Conservation (phyloP, 306 rosid genomes). For the Prinsepia uniflora region DNA sequence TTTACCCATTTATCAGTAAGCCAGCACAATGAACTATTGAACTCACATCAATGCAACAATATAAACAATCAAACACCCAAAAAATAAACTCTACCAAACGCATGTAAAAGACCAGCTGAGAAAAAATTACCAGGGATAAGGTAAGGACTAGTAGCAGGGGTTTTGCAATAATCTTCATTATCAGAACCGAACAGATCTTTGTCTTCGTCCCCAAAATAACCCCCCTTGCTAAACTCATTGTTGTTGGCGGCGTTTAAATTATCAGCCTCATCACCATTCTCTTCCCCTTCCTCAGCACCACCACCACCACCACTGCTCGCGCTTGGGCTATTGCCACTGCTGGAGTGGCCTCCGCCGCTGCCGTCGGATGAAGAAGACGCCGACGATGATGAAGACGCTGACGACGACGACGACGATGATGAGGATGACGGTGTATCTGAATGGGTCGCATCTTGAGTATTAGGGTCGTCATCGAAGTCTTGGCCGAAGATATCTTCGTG, state of each 20-base stretch:
- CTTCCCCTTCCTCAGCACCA: constrained; percentile 48
- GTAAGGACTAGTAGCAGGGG: constrained; percentile 66
- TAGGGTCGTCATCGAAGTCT: constrained; percentile 39
- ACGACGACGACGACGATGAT: constrained; percentile 41
- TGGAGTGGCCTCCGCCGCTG: constrained; percentile 39
- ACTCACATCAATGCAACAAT: too few relatives aligned
- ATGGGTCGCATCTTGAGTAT: constrained; percentile 45
- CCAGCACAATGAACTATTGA: too few relatives aligned
- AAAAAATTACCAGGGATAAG: constrained; percentile 62
- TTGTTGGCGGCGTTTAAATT: constrained; percentile 20
- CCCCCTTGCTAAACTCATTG: constrained; percentile 21
- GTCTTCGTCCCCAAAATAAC: constrained; percentile 34
- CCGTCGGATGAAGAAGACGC: constrained; percentile 60
- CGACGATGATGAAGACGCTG: constrained; percentile 54
- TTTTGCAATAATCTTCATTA: constrained; percentile 76
- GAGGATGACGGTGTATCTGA: constrained; percentile 63
- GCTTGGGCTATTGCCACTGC: constrained; percentile 37
- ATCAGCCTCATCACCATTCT: constrained; percentile 47
- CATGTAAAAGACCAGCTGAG: not conserved
- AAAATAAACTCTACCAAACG: not conserved
- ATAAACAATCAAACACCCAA: not conserved
- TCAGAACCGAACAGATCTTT: constrained; percentile 91
- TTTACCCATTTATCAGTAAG: too few relatives aligned
- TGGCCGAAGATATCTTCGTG: constrained; percentile 70
- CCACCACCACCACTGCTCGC: constrained; percentile 48